phyloP scores from a whole-genome alignment of 2,329 filamentous ascomycete genomes.

The Calonectria leucothoes region DNA sequence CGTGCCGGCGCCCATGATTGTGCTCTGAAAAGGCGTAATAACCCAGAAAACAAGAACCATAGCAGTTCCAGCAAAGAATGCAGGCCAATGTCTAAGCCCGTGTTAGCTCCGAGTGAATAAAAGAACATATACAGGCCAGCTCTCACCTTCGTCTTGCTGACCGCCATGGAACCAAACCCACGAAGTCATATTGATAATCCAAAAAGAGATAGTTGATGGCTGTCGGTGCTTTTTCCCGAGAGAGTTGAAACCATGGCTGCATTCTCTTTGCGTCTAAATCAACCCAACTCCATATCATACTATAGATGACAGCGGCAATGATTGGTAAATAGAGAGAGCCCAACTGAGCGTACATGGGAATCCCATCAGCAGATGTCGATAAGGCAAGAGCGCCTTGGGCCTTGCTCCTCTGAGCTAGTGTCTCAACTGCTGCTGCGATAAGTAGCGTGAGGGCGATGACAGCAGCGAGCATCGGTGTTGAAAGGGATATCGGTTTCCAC shows the following conservation, averaged over 20 bases:
- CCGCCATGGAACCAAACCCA: slow-evolving; percentile 45
- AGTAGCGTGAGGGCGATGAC: slow-evolving; percentile 51
- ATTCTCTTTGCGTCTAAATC: slow-evolving; percentile 69
- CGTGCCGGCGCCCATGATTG: slow-evolving; percentile 58
- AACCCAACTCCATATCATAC: slow-evolving; percentile 68
- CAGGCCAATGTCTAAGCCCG: slow-evolving; percentile 61
- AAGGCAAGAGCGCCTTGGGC: slow-evolving; percentile 54
- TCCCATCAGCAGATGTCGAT: slow-evolving; percentile 29
- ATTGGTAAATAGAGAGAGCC: slow-evolving; percentile 65
- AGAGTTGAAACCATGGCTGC: slow-evolving; percentile 71
- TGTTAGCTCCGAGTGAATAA: background rate
- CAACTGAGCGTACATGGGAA: slow-evolving; percentile 52
- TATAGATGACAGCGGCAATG: slow-evolving; percentile 64
- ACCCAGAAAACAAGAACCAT: slow-evolving; percentile 66
- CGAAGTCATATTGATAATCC: slow-evolving; percentile 61
- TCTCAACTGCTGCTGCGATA: slow-evolving; percentile 58
- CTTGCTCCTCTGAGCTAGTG: slow-evolving; percentile 54
- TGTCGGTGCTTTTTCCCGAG: slow-evolving; percentile 53
- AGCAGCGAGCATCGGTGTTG: slow-evolving; percentile 48
- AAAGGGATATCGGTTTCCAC: slow-evolving; percentile 40
- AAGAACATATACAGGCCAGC: slow-evolving; percentile 20
- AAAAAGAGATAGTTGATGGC: slow-evolving; percentile 61
- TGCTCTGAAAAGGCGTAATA: slow-evolving; percentile 65
- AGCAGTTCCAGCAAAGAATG: slow-evolving; percentile 58
- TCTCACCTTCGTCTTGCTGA: slow-evolving; percentile 45